Evolutionary conservation across 176 grass and related monocot genomes (phyloP).

Genomic region (maize (Zea mays)): Zm-B73-REFERENCE-NAM-5.0 NC_050098.1:199880001-199880500

Average conservation of each 20-base stretch:
- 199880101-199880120: neutral
- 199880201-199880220: neutral
- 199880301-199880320: neutral
- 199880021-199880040: neutral
- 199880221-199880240: slow-evolving; percentile 10
- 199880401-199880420: neutral
- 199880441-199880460: neutral
- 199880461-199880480: neutral
- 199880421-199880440: neutral
- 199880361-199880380: neutral
- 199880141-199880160: slow-evolving; percentile 14
- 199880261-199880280: neutral
- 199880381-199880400: neutral
- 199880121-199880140: neutral
- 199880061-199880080: slow-evolving; percentile 22
- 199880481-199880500: neutral
- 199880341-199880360: neutral
- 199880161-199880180: neutral
- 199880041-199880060: neutral
- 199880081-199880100: neutral
- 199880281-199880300: neutral
- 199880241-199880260: neutral
- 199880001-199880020: slow-evolving; percentile 4
- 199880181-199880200: neutral
- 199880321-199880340: neutral